Conservation (phyloP, 768 basidiomycete species). For the Agaricus subrufescens region DNA sequence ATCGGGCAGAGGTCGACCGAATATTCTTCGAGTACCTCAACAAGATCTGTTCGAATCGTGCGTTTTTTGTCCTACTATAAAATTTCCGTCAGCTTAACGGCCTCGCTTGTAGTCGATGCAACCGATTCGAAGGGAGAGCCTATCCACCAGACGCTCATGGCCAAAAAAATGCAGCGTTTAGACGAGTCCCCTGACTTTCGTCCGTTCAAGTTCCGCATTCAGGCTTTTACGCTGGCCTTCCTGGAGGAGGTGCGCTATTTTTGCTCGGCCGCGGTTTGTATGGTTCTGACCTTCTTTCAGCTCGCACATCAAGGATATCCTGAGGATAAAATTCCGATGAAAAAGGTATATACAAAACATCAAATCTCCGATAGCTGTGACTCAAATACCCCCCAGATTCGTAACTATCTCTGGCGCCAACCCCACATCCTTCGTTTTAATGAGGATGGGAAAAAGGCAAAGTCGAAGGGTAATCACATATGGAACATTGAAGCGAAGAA, state of each 20-base stretch:
- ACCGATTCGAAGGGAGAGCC: slow-evolving; percentile 94
- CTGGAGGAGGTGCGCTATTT: slow-evolving; percentile 69
- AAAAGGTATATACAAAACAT: slow-evolving; percentile 57
- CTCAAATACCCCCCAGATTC: slow-evolving; percentile 46
- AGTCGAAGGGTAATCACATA: slow-evolving; percentile 98
- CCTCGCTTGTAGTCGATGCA: slow-evolving; percentile 66
- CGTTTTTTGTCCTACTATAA: slow-evolving; percentile 24
- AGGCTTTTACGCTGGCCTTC: slow-evolving; percentile 95
- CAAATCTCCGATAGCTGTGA: not conserved
- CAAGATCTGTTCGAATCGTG: slow-evolving; percentile 84
- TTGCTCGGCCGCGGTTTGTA: not conserved
- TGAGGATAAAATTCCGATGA: slow-evolving; percentile 94
- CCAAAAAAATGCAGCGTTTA: slow-evolving; percentile 96
- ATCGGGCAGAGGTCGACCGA: slow-evolving; percentile 76
- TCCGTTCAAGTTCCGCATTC: slow-evolving; percentile 98
- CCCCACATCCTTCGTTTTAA: slow-evolving; percentile 95
- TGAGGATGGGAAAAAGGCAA: slow-evolving; percentile 98
- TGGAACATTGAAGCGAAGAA: slow-evolving; percentile 99
- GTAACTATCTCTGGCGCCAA: slow-evolving; percentile 95
- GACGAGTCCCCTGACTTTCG: slow-evolving; percentile 96
- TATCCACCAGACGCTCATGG: slow-evolving; percentile 97
- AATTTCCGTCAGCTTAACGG: slow-evolving; percentile 10
- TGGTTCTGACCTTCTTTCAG: slow-evolving; percentile 30
- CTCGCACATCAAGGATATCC: slow-evolving; percentile 82
- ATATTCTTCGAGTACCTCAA: slow-evolving; percentile 91